Conservation (phyloP, 2,329 filamentous ascomycete genomes). For the Exophiala dermatitidis region DNA sequence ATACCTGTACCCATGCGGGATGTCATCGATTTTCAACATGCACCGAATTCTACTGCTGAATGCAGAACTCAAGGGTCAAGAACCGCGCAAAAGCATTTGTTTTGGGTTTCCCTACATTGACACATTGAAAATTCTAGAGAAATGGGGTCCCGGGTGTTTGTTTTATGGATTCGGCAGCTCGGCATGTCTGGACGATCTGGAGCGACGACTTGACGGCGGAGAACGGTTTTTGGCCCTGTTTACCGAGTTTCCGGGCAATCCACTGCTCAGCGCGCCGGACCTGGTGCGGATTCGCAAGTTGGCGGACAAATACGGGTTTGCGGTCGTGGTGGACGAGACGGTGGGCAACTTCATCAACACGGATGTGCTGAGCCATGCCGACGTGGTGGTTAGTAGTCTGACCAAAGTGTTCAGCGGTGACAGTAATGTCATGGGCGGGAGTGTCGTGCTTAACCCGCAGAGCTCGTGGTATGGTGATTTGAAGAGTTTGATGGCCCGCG, state of each 20-base stretch:
- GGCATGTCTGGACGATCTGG: slow-evolving; percentile 75
- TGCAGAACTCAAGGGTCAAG: slow-evolving; percentile 45
- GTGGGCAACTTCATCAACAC: slow-evolving; percentile 96
- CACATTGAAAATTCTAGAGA: slow-evolving; percentile 87
- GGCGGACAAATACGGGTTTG: slow-evolving; percentile 79
- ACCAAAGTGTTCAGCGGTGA: slow-evolving; percentile 98
- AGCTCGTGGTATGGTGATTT: slow-evolving; percentile 58
- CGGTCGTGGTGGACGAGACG: slow-evolving; percentile 88
- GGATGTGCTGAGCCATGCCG: slow-evolving; percentile 80
- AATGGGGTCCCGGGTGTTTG: slow-evolving; percentile 80
- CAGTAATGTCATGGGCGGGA: slow-evolving; percentile 96
- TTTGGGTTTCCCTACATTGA: slow-evolving; percentile 98
- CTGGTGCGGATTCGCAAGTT: slow-evolving; percentile 70
- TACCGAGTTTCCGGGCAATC: slow-evolving; percentile 93
- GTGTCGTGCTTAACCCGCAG: slow-evolving; percentile 57
- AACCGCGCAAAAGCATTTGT: slow-evolving; percentile 62
- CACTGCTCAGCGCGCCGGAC: slow-evolving; percentile 76
- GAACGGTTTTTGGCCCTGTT: slow-evolving; percentile 78
- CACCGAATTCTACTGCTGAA: slow-evolving; percentile 66
- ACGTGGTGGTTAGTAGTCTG: slow-evolving; percentile 87
- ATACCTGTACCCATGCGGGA: slow-evolving; percentile 79
- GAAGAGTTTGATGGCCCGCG: slow-evolving; percentile 56
- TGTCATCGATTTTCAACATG: slow-evolving; percentile 90
- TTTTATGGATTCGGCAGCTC: slow-evolving; percentile 80
- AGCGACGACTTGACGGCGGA: slow-evolving; percentile 60